These are phyloP conservation scores for Prunus dulcis DNA, from an alignment of 306 rosid genomes.

Conservation along the genomic window DNA sequence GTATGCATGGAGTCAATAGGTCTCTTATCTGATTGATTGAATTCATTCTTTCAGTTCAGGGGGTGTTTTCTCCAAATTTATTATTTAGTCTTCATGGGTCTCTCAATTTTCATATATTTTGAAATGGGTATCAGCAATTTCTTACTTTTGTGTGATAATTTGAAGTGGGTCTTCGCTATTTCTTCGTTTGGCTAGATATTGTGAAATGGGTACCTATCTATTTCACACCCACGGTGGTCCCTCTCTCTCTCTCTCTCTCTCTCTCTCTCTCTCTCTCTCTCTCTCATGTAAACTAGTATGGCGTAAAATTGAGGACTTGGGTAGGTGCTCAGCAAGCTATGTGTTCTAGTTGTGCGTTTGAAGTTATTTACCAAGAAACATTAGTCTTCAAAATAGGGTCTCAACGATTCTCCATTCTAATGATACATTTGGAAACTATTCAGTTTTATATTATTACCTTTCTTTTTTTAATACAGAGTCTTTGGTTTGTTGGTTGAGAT, in stretches of 20 bases:
- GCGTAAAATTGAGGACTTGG: slow-evolving; percentile 43
- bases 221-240: slow-evolving; percentile 20
- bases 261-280: slow-evolving; percentile 7
- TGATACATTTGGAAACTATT: not conserved
- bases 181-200: slow-evolving; percentile 12
- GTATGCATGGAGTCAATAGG: not conserved
- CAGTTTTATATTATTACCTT: not conserved
- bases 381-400: slow-evolving; percentile 7
- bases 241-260: not conserved
- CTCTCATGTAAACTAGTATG: slow-evolving; percentile 10
- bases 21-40: not conserved
- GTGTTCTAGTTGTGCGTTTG: slow-evolving; percentile 38
- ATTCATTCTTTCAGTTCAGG: slow-evolving; percentile 3
- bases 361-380: slow-evolving; percentile 28
- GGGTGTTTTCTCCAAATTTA: not conserved
- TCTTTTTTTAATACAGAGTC: slow-evolving; percentile 23
- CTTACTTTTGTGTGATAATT: not conserved
- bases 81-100: slow-evolving; percentile 4
- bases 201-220: slow-evolving; percentile 9
- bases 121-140: slow-evolving; percentile 10
- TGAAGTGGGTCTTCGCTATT: slow-evolving; percentile 28
- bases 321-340: slow-evolving; percentile 39
- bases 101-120: not conserved
- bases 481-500: slow-evolving; percentile 27
- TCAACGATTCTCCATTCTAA: slow-evolving; percentile 1